Conservation (phyloP, 2,329 filamentous ascomycete species). For the Fusarium xylarioides region DNA sequence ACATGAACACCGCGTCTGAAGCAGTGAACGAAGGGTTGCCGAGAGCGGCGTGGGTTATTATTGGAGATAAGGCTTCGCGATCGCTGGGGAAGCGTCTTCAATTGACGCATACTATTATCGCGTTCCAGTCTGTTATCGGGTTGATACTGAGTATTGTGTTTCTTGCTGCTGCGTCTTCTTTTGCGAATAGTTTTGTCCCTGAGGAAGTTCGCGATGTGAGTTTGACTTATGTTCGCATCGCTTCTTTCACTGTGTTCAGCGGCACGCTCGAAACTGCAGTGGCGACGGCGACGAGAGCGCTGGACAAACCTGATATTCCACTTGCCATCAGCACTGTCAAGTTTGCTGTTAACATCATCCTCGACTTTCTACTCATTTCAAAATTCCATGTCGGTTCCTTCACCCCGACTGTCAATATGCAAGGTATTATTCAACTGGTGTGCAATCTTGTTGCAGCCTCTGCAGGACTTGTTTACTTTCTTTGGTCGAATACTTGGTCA, state of each 20-base stretch:
- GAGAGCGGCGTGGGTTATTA: conserved; percentile 72
- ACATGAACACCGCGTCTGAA: conserved; percentile 72
- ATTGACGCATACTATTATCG: conserved; percentile 70
- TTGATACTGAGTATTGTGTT: conserved; percentile 69
- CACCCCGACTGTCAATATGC: conserved; percentile 68
- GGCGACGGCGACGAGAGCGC: conserved; percentile 66
- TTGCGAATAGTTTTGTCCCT: conserved; percentile 72
- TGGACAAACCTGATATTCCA: conserved; percentile 76
- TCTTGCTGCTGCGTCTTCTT: conserved; percentile 59
- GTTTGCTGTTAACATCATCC: conserved; percentile 71
- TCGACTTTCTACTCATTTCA: conserved; percentile 74
- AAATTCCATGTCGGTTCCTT: conserved; percentile 66
- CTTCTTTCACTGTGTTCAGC: conserved; percentile 68
- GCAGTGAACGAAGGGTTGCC: conserved; percentile 79
- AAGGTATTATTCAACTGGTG: conserved; percentile 69
- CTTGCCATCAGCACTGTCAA: conserved; percentile 71
- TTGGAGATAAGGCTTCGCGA: conserved; percentile 69
- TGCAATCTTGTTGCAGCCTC: conserved; percentile 67
- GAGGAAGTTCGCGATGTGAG: conserved; percentile 63
- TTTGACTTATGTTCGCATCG: conserved; percentile 71
- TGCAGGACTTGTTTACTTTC: conserved; percentile 68
- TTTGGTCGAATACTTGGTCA: conserved; percentile 52
- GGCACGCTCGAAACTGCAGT: conserved; percentile 72
- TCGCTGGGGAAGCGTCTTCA: conserved; percentile 60
- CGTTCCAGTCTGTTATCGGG: conserved; percentile 67